Evolutionary conservation across 352 stramenopile species (phyloP), one percentile per base, ranked within the genome.

Genomic region (Phytopythium oedochilum): DNA sequence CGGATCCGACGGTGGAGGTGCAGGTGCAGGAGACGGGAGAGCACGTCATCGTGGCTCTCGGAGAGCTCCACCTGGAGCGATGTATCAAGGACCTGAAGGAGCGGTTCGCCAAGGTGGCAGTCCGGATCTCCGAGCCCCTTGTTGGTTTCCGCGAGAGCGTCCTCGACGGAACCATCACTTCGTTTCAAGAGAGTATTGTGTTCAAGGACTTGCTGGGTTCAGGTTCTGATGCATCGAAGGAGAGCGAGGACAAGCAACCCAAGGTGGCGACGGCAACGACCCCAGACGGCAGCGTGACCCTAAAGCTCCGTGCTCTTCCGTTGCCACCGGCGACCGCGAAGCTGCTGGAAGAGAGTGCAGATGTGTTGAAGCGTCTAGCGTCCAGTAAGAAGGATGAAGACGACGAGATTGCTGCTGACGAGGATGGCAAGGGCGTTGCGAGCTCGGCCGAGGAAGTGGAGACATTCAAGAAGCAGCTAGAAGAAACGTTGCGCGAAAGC

Each of bases 1-100:
- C 87, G 2, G 92, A 98, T 51, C 86, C 92, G 20, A 96, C 88
- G 0, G 92, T 97, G n/a, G 92, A 98, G 68, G 89, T 97, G 9
- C 83, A 91, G 20, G 83, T 96, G 0, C 83, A 94, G 60, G 80
- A 94, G 49, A 94, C 80, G 6, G 92, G 92, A 12, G 88, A 98
- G 40, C 86, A 97, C 53, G 87, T 97, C 5, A 84, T 98, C 53
- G 78, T 89, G 38, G 91, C 88, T 39, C 64, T 98, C 0, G 92
- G 92, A 23, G 92, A 98, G 48, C 73, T 98, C 11, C 92, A 98
- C 53, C 56, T 98, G 23, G 91, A 97, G 61, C 83, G 86, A 15
- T 97, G 90, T 55, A 86, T 97, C 29, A 97, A 97, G 59, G 88
- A 96, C 45, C 55, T 96, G 28, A 89, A 86, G 28, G 86, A 96